Conservation (phyloP, 1,284 basidiomycete species). For the Lentinula novae-zelandiae region DNA sequence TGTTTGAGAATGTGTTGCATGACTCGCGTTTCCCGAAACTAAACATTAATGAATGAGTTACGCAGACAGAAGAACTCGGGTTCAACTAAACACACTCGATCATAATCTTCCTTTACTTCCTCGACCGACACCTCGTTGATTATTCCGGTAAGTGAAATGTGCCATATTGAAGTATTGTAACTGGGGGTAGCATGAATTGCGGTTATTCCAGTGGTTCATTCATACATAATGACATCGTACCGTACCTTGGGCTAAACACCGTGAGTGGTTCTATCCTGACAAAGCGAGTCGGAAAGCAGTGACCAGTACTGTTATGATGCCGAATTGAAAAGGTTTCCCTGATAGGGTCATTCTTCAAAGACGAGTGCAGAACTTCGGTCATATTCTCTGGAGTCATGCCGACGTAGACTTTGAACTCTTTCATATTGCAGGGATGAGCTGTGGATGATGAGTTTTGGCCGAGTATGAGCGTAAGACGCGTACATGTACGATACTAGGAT, state of each 20-base stretch:
- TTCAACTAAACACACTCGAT: constrained; percentile 47
- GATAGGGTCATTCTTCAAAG: constrained; percentile 60
- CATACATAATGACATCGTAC: constrained; percentile 53
- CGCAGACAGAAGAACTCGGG: constrained; percentile 8
- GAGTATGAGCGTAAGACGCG: constrained; percentile 19
- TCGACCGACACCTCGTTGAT: constrained; percentile 52
- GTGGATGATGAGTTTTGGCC: constrained; percentile 6
- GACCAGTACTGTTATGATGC: constrained; percentile 48
- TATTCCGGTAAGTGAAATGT: constrained; percentile 59
- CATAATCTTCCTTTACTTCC: constrained; percentile 44
- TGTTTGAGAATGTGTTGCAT: constrained; percentile 76
- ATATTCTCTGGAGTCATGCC: constrained; percentile 62
- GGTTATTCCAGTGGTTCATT: constrained; percentile 21
- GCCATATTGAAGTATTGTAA: constrained; percentile 78
- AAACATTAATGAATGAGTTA: constrained; percentile 5
- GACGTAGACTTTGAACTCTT: constrained; percentile 70
- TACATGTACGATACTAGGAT: constrained; percentile 55
- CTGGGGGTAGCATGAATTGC: constrained; percentile 57
- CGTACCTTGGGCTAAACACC: constrained; percentile 53
- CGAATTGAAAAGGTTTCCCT: constrained; percentile 62
- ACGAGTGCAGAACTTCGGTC: constrained; percentile 57
- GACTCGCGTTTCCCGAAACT: constrained; percentile 65
- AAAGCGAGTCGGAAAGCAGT: constrained; percentile 60
- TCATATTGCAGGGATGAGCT: constrained; percentile 82
- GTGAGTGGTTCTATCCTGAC: constrained; percentile 72